Evolutionary conservation across 1,139 yeast genomes (phyloP).

Genomic region (Sugiyamaella neomexicana): DNA sequence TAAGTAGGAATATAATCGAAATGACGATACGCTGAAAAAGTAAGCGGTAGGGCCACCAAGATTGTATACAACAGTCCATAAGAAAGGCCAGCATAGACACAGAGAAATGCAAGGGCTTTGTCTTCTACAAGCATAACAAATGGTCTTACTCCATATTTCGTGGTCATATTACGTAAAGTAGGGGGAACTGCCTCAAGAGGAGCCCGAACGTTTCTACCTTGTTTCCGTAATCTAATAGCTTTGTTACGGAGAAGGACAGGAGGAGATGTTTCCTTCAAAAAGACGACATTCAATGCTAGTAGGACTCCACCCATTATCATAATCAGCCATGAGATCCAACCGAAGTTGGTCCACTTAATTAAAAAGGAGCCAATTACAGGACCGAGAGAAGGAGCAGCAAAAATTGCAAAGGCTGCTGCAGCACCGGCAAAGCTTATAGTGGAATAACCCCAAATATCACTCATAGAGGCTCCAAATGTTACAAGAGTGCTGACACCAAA

Average conservation of each 20-base stretch:
- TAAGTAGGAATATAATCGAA: conserved; percentile 13
- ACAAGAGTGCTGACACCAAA: conserved; percentile 14
- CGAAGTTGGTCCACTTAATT: conserved; percentile 20
- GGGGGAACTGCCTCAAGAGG: conserved; percentile 13
- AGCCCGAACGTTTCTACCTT: conserved; percentile 16
- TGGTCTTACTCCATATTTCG: conserved; percentile 16
- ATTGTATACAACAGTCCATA: conserved; percentile 19
- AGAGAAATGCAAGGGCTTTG: conserved; percentile 17
- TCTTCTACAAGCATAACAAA: conserved; percentile 15
- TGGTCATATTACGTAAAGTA: conserved; percentile 5
- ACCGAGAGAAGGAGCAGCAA: conserved; percentile 20
- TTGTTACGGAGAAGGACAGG: conserved; percentile 13
- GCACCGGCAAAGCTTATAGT: conserved; percentile 5
- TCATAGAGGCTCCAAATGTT: conserved; percentile 16
- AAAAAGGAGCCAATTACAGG: conserved; percentile 19
- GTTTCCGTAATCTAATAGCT: conserved; percentile 9
- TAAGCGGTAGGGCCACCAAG: conserved; percentile 19
- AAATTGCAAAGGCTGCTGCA: conserved; percentile 18
- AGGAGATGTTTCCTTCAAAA: conserved; percentile 12
- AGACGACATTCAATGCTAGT: neutral
- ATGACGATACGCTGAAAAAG: conserved; percentile 13
- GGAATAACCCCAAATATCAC: conserved; percentile 11
- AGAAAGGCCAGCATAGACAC: conserved; percentile 19
- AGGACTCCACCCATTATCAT: conserved; percentile 16
- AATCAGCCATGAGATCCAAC: conserved; percentile 21